A percentile compares a stretch with the other conserved stretches of the same genome.
These are phyloP conservation scores for Populus hybrid DNA, from an alignment of 441 rosid species.

Conservation along the genomic window DNA sequence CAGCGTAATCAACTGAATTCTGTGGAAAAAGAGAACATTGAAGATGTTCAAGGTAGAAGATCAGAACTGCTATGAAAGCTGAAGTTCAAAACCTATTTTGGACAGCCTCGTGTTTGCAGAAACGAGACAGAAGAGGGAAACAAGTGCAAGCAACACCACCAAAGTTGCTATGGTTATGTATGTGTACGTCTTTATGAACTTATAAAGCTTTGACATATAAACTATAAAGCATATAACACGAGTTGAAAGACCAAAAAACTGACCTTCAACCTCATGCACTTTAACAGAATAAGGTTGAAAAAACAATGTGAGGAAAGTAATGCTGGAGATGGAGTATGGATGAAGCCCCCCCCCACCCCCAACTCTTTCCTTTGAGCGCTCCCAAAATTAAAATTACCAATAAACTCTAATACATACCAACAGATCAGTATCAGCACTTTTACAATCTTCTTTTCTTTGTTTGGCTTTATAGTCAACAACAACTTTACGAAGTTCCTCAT, in stretches of 20 bases:
- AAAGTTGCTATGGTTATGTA: neutral
- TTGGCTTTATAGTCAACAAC: slow-evolving; percentile 44
- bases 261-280: neutral
- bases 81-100: neutral
- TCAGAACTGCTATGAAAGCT: neutral
- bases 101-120: neutral
- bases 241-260: neutral
- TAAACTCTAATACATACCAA: slow-evolving; percentile 45
- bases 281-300: too few relatives aligned
- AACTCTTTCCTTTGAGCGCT: neutral
- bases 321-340: too few relatives aligned
- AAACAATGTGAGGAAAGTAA: neutral
- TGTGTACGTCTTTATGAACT: neutral
- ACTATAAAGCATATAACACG: neutral
- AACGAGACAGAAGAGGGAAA: neutral
- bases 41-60: slow-evolving; percentile 4
- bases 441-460: slow-evolving; percentile 32
- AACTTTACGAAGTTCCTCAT: slow-evolving; percentile 83
- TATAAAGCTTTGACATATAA: neutral
- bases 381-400: slow-evolving; percentile 5
- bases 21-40: slow-evolving; percentile 22
- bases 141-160: neutral
- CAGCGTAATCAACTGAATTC: slow-evolving; percentile 86
- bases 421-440: slow-evolving; percentile 31
- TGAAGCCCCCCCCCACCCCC: too few relatives aligned